phyloP scores from a whole-genome alignment of 352 stramenopile genomes.

The Globisporangium recalcitrans region DNA sequence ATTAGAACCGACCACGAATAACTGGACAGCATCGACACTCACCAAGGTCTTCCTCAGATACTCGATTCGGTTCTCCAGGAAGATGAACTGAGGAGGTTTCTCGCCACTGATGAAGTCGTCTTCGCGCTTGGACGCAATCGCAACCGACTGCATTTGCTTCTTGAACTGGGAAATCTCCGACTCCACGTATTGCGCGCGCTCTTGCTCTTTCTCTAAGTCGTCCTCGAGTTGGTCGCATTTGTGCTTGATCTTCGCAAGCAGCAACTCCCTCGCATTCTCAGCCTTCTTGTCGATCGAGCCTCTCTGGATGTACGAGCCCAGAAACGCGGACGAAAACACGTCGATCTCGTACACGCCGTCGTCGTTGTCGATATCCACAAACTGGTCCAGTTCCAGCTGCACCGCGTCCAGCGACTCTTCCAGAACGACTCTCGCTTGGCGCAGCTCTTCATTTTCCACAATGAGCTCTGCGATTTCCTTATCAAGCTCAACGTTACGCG shows the following conservation, averaged over 20 bases:
- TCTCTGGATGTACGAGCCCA: conserved; percentile 51
- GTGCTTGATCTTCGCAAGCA: conserved; percentile 54
- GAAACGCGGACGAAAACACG: conserved; percentile 64
- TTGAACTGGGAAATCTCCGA: conserved; percentile 65
- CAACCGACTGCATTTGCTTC: conserved; percentile 57
- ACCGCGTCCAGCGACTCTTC: conserved; percentile 53
- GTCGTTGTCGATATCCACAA: conserved; percentile 52
- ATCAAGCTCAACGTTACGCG: conserved; percentile 48
- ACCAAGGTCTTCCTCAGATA: conserved; percentile 64
- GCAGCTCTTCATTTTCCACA: conserved; percentile 63
- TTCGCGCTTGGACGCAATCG: conserved; percentile 60
- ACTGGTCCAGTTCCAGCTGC: conserved; percentile 62
- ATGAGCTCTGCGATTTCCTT: conserved; percentile 73
- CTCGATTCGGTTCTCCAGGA: conserved; percentile 70
- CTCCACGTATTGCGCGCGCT: conserved; percentile 44
- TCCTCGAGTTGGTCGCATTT: conserved; percentile 48
- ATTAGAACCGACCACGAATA: background rate
- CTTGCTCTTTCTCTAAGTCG: conserved; percentile 57
- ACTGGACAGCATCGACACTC: conserved; percentile 4
- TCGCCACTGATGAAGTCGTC: conserved; percentile 79
- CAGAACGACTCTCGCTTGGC: conserved; percentile 36
- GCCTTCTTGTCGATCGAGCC: conserved; percentile 59
- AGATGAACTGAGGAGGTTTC: conserved; percentile 71
- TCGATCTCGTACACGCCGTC: conserved; percentile 45
- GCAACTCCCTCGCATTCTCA: conserved; percentile 48